phyloP scores from a whole-genome alignment of 2,329 filamentous ascomycete genomes.

The Calonectria crousiana region DNA sequence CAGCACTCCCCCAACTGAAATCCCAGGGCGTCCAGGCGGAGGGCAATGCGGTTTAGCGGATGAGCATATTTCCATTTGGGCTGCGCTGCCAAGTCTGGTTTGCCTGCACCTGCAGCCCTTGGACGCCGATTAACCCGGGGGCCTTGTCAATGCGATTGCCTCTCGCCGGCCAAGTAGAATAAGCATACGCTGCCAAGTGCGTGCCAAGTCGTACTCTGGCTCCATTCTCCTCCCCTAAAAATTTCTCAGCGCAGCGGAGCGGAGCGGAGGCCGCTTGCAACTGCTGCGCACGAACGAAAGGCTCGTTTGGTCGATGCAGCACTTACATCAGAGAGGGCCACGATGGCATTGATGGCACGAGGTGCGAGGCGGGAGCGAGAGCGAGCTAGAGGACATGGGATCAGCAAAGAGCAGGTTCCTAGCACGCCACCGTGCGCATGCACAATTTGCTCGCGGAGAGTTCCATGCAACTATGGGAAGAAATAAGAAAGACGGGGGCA shows the following conservation, averaged over 20 bases:
- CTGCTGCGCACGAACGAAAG: neutral
- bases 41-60: neutral
- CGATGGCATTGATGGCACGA: neutral
- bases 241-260: constrained; percentile 3
- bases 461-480: neutral
- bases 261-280: neutral
- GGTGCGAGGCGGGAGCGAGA: neutral
- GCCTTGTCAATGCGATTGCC: constrained; percentile 6
- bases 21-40: constrained; percentile 10
- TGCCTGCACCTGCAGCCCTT: constrained; percentile 5
- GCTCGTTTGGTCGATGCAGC: neutral
- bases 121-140: constrained; percentile 9
- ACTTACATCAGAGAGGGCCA: neutral
- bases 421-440: neutral
- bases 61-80: neutral
- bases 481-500: neutral
- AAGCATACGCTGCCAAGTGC: neutral
- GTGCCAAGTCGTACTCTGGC: neutral
- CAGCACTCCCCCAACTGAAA: constrained; percentile 14
- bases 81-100: neutral
- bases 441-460: neutral
- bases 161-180: neutral
- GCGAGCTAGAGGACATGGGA: neutral
- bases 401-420: neutral
- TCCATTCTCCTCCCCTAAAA: neutral